A percentile compares a stretch with the other conserved stretches of the same genome.
Evolutionary conservation across 805 yeast species (phyloP).

Genomic region (Myxozyma kluyveri): DNA sequence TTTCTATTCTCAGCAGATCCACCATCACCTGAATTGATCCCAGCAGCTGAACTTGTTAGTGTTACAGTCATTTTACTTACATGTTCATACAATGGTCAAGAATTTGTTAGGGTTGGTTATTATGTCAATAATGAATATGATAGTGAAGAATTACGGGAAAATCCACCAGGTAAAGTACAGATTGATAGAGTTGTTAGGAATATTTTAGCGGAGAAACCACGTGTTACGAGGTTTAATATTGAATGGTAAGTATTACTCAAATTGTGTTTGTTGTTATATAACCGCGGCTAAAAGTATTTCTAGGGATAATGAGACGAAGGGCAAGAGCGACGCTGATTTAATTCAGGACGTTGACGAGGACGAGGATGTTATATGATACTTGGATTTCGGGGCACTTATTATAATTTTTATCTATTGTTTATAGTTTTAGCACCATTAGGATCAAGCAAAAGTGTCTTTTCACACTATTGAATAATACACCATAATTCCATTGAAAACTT

Average conservation of each 20-base stretch:
- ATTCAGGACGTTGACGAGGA: slow-evolving; percentile 31
- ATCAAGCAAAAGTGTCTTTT: too few relatives aligned
- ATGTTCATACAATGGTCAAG: slow-evolving; percentile 89
- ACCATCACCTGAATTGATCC: slow-evolving; percentile 92
- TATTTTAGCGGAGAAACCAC: slow-evolving; percentile 92
- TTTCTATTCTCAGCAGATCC: slow-evolving; percentile 93
- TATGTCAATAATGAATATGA: slow-evolving; percentile 97
- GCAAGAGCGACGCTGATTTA: slow-evolving; percentile 23
- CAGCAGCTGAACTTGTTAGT: slow-evolving; percentile 90
- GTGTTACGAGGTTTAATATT: slow-evolving; percentile 94
- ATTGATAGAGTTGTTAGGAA: slow-evolving; percentile 68
- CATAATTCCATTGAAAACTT: too few relatives aligned
- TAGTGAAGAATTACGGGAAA: slow-evolving; percentile 81
- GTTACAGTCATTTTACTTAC: slow-evolving; percentile 92
- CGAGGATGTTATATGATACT: slow-evolving; percentile 13
- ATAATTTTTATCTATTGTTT: too few relatives aligned
- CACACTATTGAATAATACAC: too few relatives aligned
- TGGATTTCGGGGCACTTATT: too few relatives aligned
- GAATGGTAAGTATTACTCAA: slow-evolving; percentile 57
- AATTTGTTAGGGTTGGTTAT: slow-evolving; percentile 95
- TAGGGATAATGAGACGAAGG: slow-evolving; percentile 21
- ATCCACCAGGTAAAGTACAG: slow-evolving; percentile 29
- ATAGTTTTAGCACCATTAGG: too few relatives aligned
- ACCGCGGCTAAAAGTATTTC: not conserved
- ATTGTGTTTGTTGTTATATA: not conserved